Evolutionary conservation across 73 alveolate genomes (phyloP), one percentile per base, ranked within the genome.

Genomic region (Stentor roeselii): DNA sequence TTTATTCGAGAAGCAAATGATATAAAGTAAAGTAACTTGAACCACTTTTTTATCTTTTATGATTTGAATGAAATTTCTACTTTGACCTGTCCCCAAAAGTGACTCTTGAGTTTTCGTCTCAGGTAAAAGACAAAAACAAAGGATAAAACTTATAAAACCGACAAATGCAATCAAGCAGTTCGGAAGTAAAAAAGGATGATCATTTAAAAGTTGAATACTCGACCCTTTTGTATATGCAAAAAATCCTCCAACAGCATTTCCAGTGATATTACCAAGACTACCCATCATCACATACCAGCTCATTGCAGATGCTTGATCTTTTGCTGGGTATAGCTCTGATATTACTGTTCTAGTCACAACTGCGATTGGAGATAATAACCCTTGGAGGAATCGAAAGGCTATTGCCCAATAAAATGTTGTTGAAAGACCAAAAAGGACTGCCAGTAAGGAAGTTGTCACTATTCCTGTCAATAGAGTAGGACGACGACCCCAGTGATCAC

Each of bases 241-340:
- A 21, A 67, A 67, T 36, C 80, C 80, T 30, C 80, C 80, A n/a
- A 67, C 34, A 27, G 34, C 41, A 67, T 67, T 67, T 67, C 80
- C 80, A 21, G 80, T 21, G 0, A 67, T 32, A 1, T 21, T 1
- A 0, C 80, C 80, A 21, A 67, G 11, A n/a, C 37, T 21, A 15
- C 80, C n/a, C 2, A 67, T 1, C 41, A 67, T 67, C 1, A 32
- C 11, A 1, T 30, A 32, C 1, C n/a, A 2, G 11, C 41, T 32
- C 80, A 67, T 67, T 15, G 80, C 80, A 0, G 80, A 67, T 2
- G 80, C 41, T 32, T 67, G 80, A 1, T 67, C 80, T 67, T 67
- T 32, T 1, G 15, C 80, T 1, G 80, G 80, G 42, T 32, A 67
- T 67, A 67, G 0, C 37, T 67, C 80, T 21, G 50, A n/a, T 21